These are phyloP conservation scores for Colletotrichum sojae DNA, from an alignment of 2,329 filamentous ascomycete species.

Conservation along the genomic window DNA sequence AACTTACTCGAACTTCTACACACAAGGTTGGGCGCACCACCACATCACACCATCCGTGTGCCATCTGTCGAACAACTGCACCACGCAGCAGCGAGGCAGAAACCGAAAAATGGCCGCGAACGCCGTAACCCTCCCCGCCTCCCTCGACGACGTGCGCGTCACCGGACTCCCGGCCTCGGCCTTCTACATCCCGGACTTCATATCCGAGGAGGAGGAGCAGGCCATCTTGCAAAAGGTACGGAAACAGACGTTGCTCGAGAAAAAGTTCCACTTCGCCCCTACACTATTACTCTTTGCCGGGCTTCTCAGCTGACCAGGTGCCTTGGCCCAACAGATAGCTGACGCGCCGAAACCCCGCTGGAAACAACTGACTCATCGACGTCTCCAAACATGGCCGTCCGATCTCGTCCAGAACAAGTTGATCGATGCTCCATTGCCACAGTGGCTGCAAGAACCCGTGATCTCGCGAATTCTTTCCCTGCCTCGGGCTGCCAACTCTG, in stretches of 20 bases:
- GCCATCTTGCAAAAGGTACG: constrained; percentile 78
- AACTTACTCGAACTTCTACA: constrained; percentile 14
- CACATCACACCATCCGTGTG: constrained; percentile 1
- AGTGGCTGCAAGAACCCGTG: constrained; percentile 81
- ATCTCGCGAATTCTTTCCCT: constrained; percentile 72
- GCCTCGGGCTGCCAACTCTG: constrained; percentile 45
- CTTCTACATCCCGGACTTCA: constrained; percentile 91
- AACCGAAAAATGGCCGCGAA: constrained; percentile 14
- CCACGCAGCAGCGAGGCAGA: constrained; percentile 3
- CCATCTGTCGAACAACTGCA: constrained; percentile 12
- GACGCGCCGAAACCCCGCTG: constrained; percentile 82
- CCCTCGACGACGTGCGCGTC: constrained; percentile 68
- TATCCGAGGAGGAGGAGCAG: constrained; percentile 81
- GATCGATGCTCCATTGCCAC: constrained; percentile 79
- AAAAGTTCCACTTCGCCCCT: not conserved
- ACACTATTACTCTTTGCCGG: too few relatives aligned
- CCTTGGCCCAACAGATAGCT: constrained; percentile 67
- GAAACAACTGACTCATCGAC: constrained; percentile 89
- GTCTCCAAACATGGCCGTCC: constrained; percentile 92
- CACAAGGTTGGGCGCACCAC: constrained; percentile 20
- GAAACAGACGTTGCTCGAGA: not conserved
- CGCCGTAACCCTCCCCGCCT: constrained; percentile 55
- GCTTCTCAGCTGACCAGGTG: constrained; percentile 44
- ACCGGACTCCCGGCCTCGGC: constrained; percentile 72
- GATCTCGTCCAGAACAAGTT: constrained; percentile 84